These are phyloP conservation scores for Notholithocarpus densiflorus DNA, from an alignment of 306 rosid genomes.

Conservation along the genomic window DNA sequence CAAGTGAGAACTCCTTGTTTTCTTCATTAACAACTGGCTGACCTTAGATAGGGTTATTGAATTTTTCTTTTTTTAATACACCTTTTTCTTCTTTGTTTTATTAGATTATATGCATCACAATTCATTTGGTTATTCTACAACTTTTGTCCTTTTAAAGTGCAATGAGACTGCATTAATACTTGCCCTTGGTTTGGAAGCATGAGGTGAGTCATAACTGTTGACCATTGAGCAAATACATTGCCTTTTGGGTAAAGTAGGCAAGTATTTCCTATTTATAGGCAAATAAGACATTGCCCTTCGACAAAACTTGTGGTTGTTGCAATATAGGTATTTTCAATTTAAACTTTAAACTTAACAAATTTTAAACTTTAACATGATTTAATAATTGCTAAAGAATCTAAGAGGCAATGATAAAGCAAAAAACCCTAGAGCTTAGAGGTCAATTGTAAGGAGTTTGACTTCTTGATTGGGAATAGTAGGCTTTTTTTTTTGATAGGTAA, in stretches of 20 bases:
- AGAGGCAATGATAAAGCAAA: neutral
- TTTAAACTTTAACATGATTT: neutral
- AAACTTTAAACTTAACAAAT: neutral
- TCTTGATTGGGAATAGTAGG: neutral
- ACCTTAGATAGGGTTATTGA: neutral
- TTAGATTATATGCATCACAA: neutral
- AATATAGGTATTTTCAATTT: too few relatives aligned
- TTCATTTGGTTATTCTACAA: neutral
- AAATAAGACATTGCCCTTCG: too few relatives aligned
- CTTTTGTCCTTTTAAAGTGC: neutral
- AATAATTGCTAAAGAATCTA: neutral
- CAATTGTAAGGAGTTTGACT: neutral
- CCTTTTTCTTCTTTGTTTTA: neutral
- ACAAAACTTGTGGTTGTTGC: too few relatives aligned
- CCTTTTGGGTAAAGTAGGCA: neutral
- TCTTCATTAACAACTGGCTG: slow-evolving; percentile 8
- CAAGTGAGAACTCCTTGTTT: slow-evolving; percentile 76
- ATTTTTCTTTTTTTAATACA: neutral
- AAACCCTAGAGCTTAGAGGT: neutral
- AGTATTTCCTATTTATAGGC: too few relatives aligned
- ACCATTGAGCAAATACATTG: neutral
- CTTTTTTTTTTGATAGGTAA: too few relatives aligned
- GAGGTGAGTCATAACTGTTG: neutral
- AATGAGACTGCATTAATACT: neutral
- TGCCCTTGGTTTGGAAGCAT: neutral